phyloP scores from a whole-genome alignment of 2,329 filamentous ascomycete genomes.

The Leptographium flavum region DNA sequence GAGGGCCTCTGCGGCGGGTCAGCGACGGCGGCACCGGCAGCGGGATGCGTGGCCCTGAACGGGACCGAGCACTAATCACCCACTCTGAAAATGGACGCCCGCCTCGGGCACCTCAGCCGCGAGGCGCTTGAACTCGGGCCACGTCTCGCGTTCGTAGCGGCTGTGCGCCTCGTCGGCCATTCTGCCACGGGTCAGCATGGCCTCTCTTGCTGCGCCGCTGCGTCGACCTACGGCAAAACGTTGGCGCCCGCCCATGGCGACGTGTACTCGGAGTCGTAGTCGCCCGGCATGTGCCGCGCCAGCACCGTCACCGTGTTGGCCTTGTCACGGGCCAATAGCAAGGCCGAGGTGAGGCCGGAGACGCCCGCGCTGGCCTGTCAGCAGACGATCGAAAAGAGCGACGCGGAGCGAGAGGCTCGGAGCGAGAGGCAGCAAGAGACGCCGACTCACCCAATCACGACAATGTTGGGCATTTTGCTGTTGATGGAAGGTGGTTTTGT shows the following conservation, averaged over 20 bases:
- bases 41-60: too few relatives aligned
- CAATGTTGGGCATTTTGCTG: constrained; percentile 20
- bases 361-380: constrained; percentile 27
- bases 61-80: too few relatives aligned
- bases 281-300: constrained; percentile 81
- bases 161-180: constrained; percentile 29
- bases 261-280: constrained; percentile 82
- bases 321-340: constrained; percentile 29
- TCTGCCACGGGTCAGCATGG: constrained; percentile 15
- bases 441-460: constrained; percentile 22
- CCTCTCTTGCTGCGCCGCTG: neutral
- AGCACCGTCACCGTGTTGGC: constrained; percentile 25
- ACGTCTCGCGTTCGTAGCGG: constrained; percentile 49
- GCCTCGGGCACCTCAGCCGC: constrained; percentile 56
- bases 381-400: neutral
- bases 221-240: constrained; percentile 48
- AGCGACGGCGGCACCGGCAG: neutral
- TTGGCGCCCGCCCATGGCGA: constrained; percentile 85
- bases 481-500: neutral
- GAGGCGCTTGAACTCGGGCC: constrained; percentile 45
- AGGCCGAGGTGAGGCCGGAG: constrained; percentile 34
- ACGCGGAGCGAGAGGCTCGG: neutral
- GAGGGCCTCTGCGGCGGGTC: constrained; percentile 24
- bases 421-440: neutral
- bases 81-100: constrained; percentile 66